These are phyloP conservation scores for Phalaenopsis equestris DNA, from an alignment of 106 monocot genomes.

Conservation along the genomic window DNA sequence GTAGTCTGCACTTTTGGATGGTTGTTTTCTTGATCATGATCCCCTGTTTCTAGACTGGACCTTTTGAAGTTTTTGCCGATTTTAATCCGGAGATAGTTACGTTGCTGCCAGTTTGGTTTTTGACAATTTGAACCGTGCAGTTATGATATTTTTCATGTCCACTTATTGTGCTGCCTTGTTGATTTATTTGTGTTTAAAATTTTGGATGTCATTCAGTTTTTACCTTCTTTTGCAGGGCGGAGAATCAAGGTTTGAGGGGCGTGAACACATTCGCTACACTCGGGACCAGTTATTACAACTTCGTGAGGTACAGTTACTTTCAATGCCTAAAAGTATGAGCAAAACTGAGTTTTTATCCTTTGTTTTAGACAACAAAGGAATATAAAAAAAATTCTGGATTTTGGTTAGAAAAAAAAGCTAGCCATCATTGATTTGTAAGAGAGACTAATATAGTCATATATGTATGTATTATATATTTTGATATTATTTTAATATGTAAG, in stretches of 20 bases:
- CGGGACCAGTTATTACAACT: slow-evolving; percentile 71
- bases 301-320: slow-evolving; percentile 40
- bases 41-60: not conserved
- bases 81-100: not conserved
- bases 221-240: slow-evolving; percentile 33
- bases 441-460: too few species aligned
- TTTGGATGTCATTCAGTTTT: not conserved
- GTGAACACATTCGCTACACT: slow-evolving; percentile 50
- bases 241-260: slow-evolving; percentile 50
- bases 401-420: not conserved
- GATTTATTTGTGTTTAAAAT: not conserved
- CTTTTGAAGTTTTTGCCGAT: not conserved
- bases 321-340: slow-evolving; percentile 2
- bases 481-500: too few species aligned
- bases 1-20: not conserved
- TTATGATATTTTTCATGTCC: not conserved
- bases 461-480: too few species aligned
- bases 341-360: not conserved
- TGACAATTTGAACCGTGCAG: not conserved
- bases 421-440: not conserved
- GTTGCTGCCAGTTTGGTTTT: not conserved
- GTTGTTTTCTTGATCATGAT: not conserved
- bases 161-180: not conserved
- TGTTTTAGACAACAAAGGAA: not conserved
- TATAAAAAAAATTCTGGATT: not conserved